Evolutionary conservation across 352 stramenopile species (phyloP).

Genomic region (Pseudoperonospora humuli): DNA sequence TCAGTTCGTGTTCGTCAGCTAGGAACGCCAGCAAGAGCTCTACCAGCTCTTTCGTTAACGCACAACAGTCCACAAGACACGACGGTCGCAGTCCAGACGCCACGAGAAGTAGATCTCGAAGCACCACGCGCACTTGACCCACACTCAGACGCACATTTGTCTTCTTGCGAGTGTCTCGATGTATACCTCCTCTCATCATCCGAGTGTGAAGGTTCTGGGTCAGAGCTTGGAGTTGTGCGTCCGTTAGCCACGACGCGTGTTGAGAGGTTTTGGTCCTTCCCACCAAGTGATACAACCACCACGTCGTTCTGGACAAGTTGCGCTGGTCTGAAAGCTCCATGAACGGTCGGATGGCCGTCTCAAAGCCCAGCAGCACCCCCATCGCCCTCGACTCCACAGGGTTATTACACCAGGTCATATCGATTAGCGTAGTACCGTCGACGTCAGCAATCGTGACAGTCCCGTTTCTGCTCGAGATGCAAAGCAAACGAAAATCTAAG

Average conservation of each 20-base stretch:
- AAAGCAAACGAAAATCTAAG: too few relatives aligned
- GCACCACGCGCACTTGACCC: slow-evolving; percentile 22
- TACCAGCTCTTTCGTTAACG: slow-evolving; percentile 16
- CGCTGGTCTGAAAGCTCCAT: slow-evolving; percentile 2
- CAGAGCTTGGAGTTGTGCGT: slow-evolving; percentile 6
- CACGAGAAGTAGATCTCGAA: slow-evolving; percentile 32
- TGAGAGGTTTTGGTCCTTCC: background rate
- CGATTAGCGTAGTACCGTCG: slow-evolving; percentile 10
- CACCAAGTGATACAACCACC: slow-evolving; percentile 11
- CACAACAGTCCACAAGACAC: slow-evolving; percentile 37
- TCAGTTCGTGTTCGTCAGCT: slow-evolving; percentile 5
- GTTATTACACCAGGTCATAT: slow-evolving; percentile 8
- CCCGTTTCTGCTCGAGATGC: too few relatives aligned
- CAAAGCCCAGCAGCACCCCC: slow-evolving; percentile 19
- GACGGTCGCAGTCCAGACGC: slow-evolving; percentile 24
- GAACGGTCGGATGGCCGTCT: slow-evolving; percentile 17
- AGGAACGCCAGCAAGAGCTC: slow-evolving; percentile 19
- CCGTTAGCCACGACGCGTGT: slow-evolving; percentile 4
- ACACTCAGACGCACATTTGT: slow-evolving; percentile 6
- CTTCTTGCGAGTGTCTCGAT: background rate
- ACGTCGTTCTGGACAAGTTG: slow-evolving; percentile 9
- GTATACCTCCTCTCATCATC: slow-evolving; percentile 2
- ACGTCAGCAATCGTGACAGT: slow-evolving; percentile 8
- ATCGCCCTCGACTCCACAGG: slow-evolving; percentile 11
- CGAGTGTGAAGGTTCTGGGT: slow-evolving; percentile 12